phyloP scores from a whole-genome alignment of 2,329 filamentous ascomycete species.

The Pestalotiopsis fici region DNA sequence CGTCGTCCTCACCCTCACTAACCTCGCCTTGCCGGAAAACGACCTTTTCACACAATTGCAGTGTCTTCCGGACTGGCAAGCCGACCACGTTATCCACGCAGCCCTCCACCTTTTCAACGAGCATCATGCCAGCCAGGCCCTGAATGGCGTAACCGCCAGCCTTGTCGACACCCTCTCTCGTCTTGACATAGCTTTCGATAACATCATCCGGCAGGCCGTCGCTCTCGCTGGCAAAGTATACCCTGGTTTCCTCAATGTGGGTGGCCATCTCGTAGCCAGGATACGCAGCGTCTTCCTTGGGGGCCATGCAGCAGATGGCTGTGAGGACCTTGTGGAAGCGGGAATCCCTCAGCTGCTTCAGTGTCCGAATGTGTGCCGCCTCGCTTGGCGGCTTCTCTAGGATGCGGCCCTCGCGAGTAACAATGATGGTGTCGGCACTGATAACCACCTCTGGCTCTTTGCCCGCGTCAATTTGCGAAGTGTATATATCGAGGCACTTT shows the following conservation, averaged over 20 bases:
- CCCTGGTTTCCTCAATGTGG: conserved; percentile 85
- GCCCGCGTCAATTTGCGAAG: conserved; percentile 39
- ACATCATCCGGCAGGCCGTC: conserved; percentile 73
- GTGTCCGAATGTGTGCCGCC: conserved; percentile 80
- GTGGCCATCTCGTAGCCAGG: conserved; percentile 84
- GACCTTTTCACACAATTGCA: conserved; percentile 87
- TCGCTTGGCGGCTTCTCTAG: conserved; percentile 89
- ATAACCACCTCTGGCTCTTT: conserved; percentile 81
- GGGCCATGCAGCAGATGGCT: conserved; percentile 80
- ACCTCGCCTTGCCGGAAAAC: conserved; percentile 73
- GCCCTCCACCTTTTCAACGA: conserved; percentile 88
- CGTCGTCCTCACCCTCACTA: conserved; percentile 51
- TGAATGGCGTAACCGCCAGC: conserved; percentile 95
- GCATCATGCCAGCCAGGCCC: conserved; percentile 79
- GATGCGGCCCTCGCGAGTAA: conserved; percentile 72
- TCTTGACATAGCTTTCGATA: conserved; percentile 76
- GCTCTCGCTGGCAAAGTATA: conserved; percentile 74
- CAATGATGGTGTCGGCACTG: conserved; percentile 88
- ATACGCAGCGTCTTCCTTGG: conserved; percentile 75
- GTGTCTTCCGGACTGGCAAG: conserved; percentile 74
- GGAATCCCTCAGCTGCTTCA: conserved; percentile 78
- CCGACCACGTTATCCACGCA: conserved; percentile 94
- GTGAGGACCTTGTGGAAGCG: conserved; percentile 82
- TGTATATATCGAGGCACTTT: conserved; percentile 78
- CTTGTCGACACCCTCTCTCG: conserved; percentile 92